Conservation (phyloP, 2,329 filamentous ascomycete genomes). For the Neobulgaria alba region DNA sequence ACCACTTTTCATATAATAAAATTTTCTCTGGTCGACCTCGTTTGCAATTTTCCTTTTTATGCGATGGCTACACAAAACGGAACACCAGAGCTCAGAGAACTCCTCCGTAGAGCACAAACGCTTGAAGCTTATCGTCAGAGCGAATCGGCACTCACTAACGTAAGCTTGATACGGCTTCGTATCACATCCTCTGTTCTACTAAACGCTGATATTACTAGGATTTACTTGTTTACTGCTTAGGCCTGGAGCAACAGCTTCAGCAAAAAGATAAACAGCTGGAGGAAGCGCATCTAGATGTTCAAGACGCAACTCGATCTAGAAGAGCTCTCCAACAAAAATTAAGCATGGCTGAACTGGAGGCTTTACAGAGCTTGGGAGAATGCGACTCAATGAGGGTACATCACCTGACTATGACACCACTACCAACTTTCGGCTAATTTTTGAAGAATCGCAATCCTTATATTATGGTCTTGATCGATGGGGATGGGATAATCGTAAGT, state of each 20-base stretch:
- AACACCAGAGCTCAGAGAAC: no score
- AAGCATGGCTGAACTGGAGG: slow-evolving; percentile 31
- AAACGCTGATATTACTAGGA: slow-evolving; percentile 33
- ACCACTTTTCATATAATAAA: no score
- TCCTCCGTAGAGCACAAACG: no score
- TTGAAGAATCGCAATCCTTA: slow-evolving; percentile 43
- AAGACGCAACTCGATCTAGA: slow-evolving; percentile 39
- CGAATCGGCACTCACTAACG: no score
- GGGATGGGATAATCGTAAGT: slow-evolving; percentile 51
- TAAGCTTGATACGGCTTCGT: no score
- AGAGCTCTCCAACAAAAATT: slow-evolving; percentile 43
- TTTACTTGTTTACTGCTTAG: slow-evolving; percentile 38
- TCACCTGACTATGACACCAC: no score
- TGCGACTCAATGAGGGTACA: slow-evolving; percentile 41
- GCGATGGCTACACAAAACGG: no score
- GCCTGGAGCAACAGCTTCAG: slow-evolving; percentile 35
- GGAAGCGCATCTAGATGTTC: slow-evolving; percentile 41
- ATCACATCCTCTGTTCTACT: no score
- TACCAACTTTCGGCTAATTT: slow-evolving; percentile 8
- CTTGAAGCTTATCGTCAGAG: no score
- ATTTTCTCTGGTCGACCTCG: no score
- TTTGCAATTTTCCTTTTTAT: no score
- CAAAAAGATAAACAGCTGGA: slow-evolving; percentile 39
- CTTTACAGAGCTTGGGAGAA: slow-evolving; percentile 31
- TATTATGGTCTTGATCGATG: slow-evolving; percentile 52